Percentiles rank a stretch among this genome's conserved stretches.
phyloP scores from a whole-genome alignment of 2,329 filamentous ascomycete genomes.

The Diaporthe sp. region DNA sequence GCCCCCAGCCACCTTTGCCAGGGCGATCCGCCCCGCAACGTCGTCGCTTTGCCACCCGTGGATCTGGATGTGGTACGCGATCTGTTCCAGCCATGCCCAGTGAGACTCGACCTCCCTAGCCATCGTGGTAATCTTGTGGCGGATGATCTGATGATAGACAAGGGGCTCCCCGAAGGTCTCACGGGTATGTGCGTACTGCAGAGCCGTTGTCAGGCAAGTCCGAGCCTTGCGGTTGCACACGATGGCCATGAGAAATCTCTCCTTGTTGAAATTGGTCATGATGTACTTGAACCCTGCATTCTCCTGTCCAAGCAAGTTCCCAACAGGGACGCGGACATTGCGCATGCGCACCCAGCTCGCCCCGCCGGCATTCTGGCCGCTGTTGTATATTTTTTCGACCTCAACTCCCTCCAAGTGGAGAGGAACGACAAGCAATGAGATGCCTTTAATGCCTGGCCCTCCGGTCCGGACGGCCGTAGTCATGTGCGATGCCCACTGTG shows the following conservation, averaged over 20 bases:
- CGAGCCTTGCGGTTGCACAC: slow-evolving; percentile 68
- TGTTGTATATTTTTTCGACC: slow-evolving; percentile 66
- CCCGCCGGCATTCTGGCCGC: slow-evolving; percentile 74
- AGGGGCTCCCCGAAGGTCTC: slow-evolving; percentile 69
- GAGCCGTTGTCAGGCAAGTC: slow-evolving; percentile 63
- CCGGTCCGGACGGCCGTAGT: slow-evolving; percentile 73
- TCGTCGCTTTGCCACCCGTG: slow-evolving; percentile 43
- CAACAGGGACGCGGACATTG: slow-evolving; percentile 63
- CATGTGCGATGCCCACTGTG: slow-evolving; percentile 70
- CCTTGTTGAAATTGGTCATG: slow-evolving; percentile 64
- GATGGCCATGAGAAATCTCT: slow-evolving; percentile 68
- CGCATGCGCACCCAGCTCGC: slow-evolving; percentile 67
- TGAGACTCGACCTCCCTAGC: slow-evolving; percentile 69
- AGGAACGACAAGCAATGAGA: slow-evolving; percentile 69
- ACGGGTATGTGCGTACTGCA: slow-evolving; percentile 61
- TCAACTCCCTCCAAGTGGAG: slow-evolving; percentile 46
- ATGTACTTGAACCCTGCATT: slow-evolving; percentile 62
- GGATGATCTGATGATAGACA: slow-evolving; percentile 67
- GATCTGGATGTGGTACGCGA: slow-evolving; percentile 62
- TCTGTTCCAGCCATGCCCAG: slow-evolving; percentile 69
- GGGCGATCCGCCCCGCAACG: slow-evolving; percentile 44
- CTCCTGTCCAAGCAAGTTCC: slow-evolving; percentile 65
- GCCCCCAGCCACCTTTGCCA: slow-evolving; percentile 58
- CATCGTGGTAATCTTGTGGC: slow-evolving; percentile 67
- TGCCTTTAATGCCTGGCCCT: slow-evolving; percentile 61